Percentiles rank a stretch among this genome's conserved stretches.
Evolutionary conservation across 176 grass and related monocot species (phyloP).

Genomic region (Pontederia paniculata): DNA sequence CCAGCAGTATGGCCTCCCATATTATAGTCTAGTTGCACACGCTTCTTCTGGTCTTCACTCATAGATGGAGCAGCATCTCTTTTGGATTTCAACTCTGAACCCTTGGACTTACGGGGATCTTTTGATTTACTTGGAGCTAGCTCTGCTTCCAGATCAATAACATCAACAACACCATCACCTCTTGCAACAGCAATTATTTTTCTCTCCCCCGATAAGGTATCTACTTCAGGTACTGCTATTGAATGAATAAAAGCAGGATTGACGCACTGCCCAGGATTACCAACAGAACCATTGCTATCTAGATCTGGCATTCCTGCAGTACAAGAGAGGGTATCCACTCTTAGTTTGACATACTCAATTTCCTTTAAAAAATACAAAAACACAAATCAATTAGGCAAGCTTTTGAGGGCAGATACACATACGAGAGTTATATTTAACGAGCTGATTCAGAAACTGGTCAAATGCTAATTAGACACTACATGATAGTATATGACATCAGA

Average conservation of each 20-base stretch:
- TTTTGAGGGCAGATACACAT: too few species aligned
- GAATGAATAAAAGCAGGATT: conserved; percentile 96
- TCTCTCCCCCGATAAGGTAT: conserved; percentile 38
- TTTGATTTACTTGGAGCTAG: conserved; percentile 39
- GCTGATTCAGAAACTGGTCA: too few species aligned
- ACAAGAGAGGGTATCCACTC: background rate
- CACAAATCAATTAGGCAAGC: background rate
- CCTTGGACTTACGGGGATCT: conserved; percentile 15
- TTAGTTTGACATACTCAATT: background rate
- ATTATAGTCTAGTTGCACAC: conserved; percentile 55
- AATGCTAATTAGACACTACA: too few species aligned
- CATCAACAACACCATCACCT: conserved; percentile 76
- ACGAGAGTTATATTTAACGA: too few species aligned
- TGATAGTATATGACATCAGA: too few species aligned
- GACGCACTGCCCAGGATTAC: conserved; percentile 61
- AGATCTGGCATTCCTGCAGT: conserved; percentile 52
- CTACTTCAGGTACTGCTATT: conserved; percentile 60
- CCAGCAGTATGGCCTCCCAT: conserved; percentile 73
- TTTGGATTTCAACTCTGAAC: conserved; percentile 32
- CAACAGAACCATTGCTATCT: conserved; percentile 31
- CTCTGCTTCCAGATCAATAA: conserved; percentile 77
- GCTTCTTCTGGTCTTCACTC: conserved; percentile 33
- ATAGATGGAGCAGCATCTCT: conserved; percentile 22
- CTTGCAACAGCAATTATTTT: conserved; percentile 93
- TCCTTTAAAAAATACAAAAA: too few species aligned